Evolutionary conservation across 192 early-diverging fungal genomes (phyloP).

Genomic region (Backusella tuberculispora): DNA sequence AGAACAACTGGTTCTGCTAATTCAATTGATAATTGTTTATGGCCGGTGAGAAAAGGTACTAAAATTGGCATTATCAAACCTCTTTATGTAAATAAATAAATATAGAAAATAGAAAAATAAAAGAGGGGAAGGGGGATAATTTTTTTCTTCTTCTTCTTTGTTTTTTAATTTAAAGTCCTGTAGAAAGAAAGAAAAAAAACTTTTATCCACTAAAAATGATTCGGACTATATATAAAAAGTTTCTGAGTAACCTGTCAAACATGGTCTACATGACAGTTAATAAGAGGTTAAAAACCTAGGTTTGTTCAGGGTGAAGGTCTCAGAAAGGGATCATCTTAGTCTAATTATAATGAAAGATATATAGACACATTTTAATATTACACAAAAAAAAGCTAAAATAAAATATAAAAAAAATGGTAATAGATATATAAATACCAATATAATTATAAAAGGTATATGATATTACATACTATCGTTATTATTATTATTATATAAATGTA

Average conservation of each 20-base stretch:
- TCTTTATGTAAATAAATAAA: background rate
- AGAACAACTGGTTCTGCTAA: constrained; percentile 37
- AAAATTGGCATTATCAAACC: constrained; percentile 21
- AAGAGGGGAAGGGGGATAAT: background rate
- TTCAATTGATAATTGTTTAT: constrained; percentile 39
- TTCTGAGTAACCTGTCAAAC: constrained; percentile 8
- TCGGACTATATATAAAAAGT: background rate
- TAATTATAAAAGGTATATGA: no score
- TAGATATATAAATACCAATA: no score
- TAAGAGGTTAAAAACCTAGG: background rate
- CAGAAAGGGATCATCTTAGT: background rate
- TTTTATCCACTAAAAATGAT: background rate
- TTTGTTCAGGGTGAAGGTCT: background rate
- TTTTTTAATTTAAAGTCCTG: constrained; percentile 15
- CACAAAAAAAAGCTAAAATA: no score
- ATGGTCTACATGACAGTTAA: background rate
- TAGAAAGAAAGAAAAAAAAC: background rate
- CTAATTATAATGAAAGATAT: background rate
- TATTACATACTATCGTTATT: no score
- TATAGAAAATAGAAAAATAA: background rate
- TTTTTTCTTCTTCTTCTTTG: background rate
- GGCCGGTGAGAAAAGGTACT: constrained; percentile 24
- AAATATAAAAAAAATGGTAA: no score
- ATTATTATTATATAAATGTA: no score
- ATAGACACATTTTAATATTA: no score